Conservation (phyloP, 805 yeast species). For the Pichia kluyveri region DNA sequence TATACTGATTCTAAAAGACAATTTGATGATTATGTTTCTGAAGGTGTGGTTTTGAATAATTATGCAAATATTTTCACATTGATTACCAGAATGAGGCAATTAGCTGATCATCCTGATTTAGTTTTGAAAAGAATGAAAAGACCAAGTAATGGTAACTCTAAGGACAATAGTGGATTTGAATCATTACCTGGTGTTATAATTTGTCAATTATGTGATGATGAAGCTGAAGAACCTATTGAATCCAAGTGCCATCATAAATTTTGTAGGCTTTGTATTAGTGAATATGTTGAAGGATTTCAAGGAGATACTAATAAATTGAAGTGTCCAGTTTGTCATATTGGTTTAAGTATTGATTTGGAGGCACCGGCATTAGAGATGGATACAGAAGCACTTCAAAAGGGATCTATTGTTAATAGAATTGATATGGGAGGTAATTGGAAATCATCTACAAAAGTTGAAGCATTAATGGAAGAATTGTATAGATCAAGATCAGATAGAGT, state of each 20-base stretch:
- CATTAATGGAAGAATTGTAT: conserved; percentile 86
- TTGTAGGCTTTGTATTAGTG: conserved; percentile 86
- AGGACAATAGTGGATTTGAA: conserved; percentile 7
- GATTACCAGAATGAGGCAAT: conserved; percentile 94
- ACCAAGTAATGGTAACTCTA: conserved; percentile 25
- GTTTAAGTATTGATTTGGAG: conserved; percentile 78
- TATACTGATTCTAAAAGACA: conserved; percentile 81
- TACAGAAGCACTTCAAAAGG: conserved; percentile 45
- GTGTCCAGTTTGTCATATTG: conserved; percentile 96
- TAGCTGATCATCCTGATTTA: conserved; percentile 97
- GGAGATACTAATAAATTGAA: conserved; percentile 52
- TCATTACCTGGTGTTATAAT: conserved; percentile 46
- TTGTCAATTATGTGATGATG: conserved; percentile 94
- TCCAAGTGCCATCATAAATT: conserved; percentile 90
- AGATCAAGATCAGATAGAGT: conserved; percentile 75
- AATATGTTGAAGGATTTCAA: conserved; percentile 74
- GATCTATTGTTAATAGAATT: conserved; percentile 78
- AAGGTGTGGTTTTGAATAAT: conserved; percentile 92
- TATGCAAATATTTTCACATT: conserved; percentile 95
- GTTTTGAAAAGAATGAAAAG: conserved; percentile 59
- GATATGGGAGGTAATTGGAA: conserved; percentile 85
- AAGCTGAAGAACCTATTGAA: conserved; percentile 95
- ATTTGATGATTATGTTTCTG: conserved; percentile 87
- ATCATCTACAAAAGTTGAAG: conserved; percentile 94
- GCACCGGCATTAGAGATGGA: conserved; percentile 78